Conservation (phyloP, 345 rosid genomes). For the Iberis pinnata region DNA sequence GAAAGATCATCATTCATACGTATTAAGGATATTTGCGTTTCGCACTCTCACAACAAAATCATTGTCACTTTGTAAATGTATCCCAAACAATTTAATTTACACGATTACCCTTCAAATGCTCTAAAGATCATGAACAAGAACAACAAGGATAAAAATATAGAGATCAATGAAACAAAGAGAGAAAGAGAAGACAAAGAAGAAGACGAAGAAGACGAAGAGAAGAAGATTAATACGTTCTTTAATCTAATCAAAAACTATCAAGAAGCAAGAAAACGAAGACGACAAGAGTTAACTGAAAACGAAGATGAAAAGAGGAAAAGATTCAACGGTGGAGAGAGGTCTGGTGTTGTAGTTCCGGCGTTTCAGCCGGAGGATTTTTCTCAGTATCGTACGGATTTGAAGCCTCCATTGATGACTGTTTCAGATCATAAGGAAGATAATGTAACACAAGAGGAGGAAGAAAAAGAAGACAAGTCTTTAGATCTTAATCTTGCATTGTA, state of each 20-base stretch:
- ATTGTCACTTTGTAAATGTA: conserved; percentile 10
- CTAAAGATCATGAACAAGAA: conserved; percentile 8
- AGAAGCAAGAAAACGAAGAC: conserved; percentile 24
- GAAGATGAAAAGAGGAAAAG: neutral
- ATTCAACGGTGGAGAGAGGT: conserved; percentile 14
- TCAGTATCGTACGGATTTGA: conserved; percentile 7
- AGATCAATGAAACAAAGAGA: conserved; percentile 15
- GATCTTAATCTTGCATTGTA: conserved; percentile 31
- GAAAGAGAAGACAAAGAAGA: conserved; percentile 1
- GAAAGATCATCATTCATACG: neutral
- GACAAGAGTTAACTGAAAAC: conserved; percentile 13
- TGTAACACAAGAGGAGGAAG: conserved; percentile 5
- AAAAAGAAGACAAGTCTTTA: conserved; percentile 21
- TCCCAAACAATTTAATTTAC: conserved; percentile 2
- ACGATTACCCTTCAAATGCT: neutral
- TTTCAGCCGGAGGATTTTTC: conserved; percentile 30
- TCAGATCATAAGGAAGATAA: conserved; percentile 14
- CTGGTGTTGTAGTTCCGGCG: conserved; percentile 21
- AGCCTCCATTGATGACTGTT: conserved; percentile 16
- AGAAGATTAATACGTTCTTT: conserved; percentile 29
- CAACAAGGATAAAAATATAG: conserved; percentile 15
- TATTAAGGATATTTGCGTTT: neutral
- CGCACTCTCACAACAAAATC: neutral
- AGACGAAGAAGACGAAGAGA: conserved; percentile 28
- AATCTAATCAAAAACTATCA: conserved; percentile 25